Evolutionary conservation across 768 basidiomycete species (phyloP).

Genomic region (Naganishia randhawae): DNA sequence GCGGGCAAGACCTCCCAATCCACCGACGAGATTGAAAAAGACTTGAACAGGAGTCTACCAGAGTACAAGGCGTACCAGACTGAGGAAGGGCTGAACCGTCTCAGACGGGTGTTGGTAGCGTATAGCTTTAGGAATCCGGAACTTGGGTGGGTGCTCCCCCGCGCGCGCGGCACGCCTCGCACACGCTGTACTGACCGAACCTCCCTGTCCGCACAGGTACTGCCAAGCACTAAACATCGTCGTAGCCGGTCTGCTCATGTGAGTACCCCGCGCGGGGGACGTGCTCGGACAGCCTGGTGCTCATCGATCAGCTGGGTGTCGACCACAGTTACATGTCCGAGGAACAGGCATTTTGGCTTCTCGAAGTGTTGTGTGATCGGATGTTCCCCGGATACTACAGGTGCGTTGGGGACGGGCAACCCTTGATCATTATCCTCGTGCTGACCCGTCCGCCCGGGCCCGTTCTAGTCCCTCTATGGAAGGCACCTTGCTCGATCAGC

Average conservation of each 20-base stretch:
- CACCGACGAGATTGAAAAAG: slow-evolving; percentile 98
- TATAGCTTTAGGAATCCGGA: slow-evolving; percentile 89
- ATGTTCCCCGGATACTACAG: slow-evolving; percentile 96
- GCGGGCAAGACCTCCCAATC: slow-evolving; percentile 74
- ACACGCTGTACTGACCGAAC: too few relatives aligned
- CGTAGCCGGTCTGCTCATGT: slow-evolving; percentile 62
- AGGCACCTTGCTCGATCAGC: slow-evolving; percentile 95
- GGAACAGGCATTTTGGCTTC: slow-evolving; percentile 95
- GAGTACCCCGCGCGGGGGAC: slow-evolving; percentile 19
- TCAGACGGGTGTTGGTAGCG: slow-evolving; percentile 86
- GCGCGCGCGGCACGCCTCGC: slow-evolving; percentile 4
- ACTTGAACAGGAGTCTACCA: slow-evolving; percentile 88
- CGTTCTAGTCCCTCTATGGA: slow-evolving; percentile 87
- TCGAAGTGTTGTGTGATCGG: slow-evolving; percentile 90
- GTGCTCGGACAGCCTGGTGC: background rate
- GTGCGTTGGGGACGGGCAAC: slow-evolving; percentile 54
- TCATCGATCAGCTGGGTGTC: background rate
- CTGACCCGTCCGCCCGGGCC: background rate
- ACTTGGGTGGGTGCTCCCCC: slow-evolving; percentile 33
- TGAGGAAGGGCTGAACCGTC: slow-evolving; percentile 74
- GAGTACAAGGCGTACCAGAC: slow-evolving; percentile 96
- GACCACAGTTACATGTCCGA: slow-evolving; percentile 90
- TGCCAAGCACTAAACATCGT: slow-evolving; percentile 99
- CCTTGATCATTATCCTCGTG: background rate
- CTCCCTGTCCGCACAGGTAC: slow-evolving; percentile 61